Evolutionary conservation across 257 asterid genomes (phyloP), one percentile per base, ranked within the genome.

Genomic region (Capsicum chinense): DNA sequence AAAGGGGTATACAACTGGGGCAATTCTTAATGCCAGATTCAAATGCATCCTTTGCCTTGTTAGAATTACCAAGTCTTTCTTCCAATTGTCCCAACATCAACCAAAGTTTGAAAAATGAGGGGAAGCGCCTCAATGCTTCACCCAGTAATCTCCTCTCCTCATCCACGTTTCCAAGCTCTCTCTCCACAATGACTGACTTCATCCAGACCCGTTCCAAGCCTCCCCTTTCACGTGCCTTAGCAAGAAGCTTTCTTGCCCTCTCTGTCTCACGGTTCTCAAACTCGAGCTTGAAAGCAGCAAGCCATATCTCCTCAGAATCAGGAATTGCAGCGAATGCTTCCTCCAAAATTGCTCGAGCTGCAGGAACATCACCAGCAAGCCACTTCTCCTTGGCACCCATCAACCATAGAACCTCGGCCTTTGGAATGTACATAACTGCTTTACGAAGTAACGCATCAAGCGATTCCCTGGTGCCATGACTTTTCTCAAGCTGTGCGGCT

Each of bases 321-420:
- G 99, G 98, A 39, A 95, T 94, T n/a, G 98, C 97, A 84, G 99
- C 99, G 68, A 94, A 95, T 10, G 99, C 99, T 91, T 95, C 98
- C 85, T 91, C 94, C 80, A 94, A 93, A 89, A 95, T 95, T n/a
- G 94, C 95, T 60, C 98, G 89, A 79, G 98, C 99, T 35, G 99
- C 91, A 39, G 95, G 99, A 37, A 95, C 99, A 84, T 94, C 99
- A 70, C 97, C 98, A 67, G 99, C 99, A 82, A 95, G 98, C 99
- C 99, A 95, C 93, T 95, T 95, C 83, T 95, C 99, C 85, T 95
- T 95, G 71, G 99, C 98, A 50, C 98, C 99, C 98, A 95, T 94
- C 60, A 95, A 91, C 99, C 99, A 95, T 79, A 95, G 87, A 86
- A 92, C 95, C 79, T 95, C 97, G 47, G 99, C 99, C 83, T 91